These are phyloP conservation scores for Trichophaea hybrida DNA, from an alignment of 2,329 filamentous ascomycete genomes.

Conservation along the genomic window DNA sequence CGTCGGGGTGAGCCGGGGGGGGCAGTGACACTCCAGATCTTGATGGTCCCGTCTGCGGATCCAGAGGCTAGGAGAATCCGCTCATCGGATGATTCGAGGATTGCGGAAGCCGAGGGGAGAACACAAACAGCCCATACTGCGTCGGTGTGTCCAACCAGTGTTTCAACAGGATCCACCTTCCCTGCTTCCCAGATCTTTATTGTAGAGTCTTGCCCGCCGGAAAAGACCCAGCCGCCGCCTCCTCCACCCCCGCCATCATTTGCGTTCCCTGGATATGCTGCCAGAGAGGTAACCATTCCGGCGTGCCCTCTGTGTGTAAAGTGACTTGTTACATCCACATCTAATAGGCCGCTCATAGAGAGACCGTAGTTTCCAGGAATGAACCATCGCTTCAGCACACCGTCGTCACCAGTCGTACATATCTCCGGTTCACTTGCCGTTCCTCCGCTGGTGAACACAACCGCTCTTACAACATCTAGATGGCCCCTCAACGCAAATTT, in stretches of 20 bases:
- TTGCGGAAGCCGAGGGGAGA: conserved; percentile 60
- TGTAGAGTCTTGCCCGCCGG: conserved; percentile 83
- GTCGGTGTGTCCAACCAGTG: conserved; percentile 84
- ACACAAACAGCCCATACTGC: conserved; percentile 93
- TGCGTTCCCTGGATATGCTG: conserved; percentile 73
- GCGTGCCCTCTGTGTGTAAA: conserved; percentile 91
- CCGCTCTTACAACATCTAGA: conserved; percentile 79
- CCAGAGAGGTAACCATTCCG: conserved; percentile 75
- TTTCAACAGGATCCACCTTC: conserved; percentile 86
- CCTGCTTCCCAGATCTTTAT: conserved; percentile 93
- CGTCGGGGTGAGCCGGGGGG: conserved; percentile 62
- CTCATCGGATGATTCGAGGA: conserved; percentile 36
- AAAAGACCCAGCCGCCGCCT: conserved; percentile 85
- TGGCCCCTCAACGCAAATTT: conserved; percentile 85
- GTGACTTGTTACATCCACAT: conserved; percentile 81
- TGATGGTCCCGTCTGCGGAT: conserved; percentile 76
- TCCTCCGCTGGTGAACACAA: conserved; percentile 93
- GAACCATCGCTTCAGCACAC: conserved; percentile 91
- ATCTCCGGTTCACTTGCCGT: conserved; percentile 93
- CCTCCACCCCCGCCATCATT: conserved; percentile 5
- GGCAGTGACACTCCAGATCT: conserved; percentile 86
- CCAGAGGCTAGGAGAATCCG: conserved; percentile 83
- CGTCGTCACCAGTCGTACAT: conserved; percentile 89
- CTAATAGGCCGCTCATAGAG: conserved; percentile 46
- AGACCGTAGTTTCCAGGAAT: conserved; percentile 64